Conservation (phyloP, 2,329 filamentous ascomycete genomes). For the Arthrobotrys pseudoclavata region DNA sequence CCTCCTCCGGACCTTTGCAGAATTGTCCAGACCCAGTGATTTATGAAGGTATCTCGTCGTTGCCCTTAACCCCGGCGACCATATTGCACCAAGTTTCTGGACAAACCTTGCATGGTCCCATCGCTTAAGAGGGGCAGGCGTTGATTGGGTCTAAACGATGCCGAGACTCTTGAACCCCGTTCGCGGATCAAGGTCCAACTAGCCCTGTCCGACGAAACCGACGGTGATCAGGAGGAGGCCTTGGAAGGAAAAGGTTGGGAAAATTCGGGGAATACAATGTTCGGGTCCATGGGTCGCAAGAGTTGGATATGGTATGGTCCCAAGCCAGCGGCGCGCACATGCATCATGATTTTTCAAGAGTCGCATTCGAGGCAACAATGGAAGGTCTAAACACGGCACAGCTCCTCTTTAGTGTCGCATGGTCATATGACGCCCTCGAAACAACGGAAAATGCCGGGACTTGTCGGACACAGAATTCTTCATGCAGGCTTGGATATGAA, state of each 20-base stretch:
- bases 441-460: slow-evolving; percentile 17
- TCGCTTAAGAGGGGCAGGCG: slow-evolving; percentile 4
- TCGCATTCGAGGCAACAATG: slow-evolving; percentile 37
- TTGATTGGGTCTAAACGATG: slow-evolving; percentile 6
- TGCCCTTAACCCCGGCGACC: slow-evolving; percentile 10
- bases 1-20: slow-evolving; percentile 19
- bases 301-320: background rate
- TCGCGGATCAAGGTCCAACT: slow-evolving; percentile 16
- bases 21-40: slow-evolving; percentile 35
- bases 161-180: slow-evolving; percentile 15
- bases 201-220: slow-evolving; percentile 21
- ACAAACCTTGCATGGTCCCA: slow-evolving; percentile 12
- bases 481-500: background rate
- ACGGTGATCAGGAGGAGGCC: slow-evolving; percentile 9
- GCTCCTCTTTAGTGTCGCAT: slow-evolving; percentile 1
- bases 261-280: background rate
- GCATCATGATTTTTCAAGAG: slow-evolving; percentile 1
- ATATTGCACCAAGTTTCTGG: slow-evolving; percentile 28
- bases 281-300: background rate
- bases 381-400: slow-evolving; percentile 7
- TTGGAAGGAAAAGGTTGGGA: background rate
- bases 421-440: slow-evolving; percentile 8
- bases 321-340: background rate
- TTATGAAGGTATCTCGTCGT: background rate
- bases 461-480: background rate